Conservation (phyloP, 371 early-diverging fungal species). For the Circinella umbellata region DNA sequence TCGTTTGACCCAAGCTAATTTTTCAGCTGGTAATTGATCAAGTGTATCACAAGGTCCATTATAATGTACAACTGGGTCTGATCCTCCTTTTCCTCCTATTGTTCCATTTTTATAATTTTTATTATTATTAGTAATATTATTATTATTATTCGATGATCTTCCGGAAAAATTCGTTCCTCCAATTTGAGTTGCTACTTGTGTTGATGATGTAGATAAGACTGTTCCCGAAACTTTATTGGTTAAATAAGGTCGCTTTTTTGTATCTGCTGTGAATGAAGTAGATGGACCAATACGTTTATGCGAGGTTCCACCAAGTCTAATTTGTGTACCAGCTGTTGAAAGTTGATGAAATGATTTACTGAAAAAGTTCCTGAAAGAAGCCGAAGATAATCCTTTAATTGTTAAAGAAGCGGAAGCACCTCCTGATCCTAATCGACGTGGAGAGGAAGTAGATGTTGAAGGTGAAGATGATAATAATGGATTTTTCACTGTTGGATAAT, state of each 20-base stretch:
- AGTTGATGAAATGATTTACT: constrained; percentile 22
- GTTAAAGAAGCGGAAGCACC: constrained; percentile 2
- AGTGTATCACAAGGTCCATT: constrained; percentile 46
- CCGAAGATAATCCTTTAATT: constrained; percentile 23
- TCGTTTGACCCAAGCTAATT: constrained; percentile 39
- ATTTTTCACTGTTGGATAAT: constrained; percentile 20
- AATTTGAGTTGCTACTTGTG: no score
- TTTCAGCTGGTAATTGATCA: constrained; percentile 46
- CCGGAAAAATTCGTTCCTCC: no score
- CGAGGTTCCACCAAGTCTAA: constrained; percentile 12
- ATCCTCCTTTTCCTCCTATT: constrained; percentile 8
- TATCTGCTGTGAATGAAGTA: not conserved
- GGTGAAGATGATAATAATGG: constrained; percentile 18
- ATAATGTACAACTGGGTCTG: constrained; percentile 44
- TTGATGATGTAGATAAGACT: not conserved
- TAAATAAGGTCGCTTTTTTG: not conserved
- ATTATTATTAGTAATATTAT: no score
- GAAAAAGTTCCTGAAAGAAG: constrained; percentile 22
- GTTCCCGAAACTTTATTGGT: not conserved
- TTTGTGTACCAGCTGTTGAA: constrained; percentile 23
- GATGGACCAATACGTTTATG: constrained; percentile 13
- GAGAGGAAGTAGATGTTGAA: not conserved
- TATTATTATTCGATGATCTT: no score
- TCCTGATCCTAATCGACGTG: constrained; percentile 1
- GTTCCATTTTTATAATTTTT: not conserved